phyloP scores from a whole-genome alignment of 495 filamentous ascomycete genomes.

The Aspergillus egyptiacus region DNA sequence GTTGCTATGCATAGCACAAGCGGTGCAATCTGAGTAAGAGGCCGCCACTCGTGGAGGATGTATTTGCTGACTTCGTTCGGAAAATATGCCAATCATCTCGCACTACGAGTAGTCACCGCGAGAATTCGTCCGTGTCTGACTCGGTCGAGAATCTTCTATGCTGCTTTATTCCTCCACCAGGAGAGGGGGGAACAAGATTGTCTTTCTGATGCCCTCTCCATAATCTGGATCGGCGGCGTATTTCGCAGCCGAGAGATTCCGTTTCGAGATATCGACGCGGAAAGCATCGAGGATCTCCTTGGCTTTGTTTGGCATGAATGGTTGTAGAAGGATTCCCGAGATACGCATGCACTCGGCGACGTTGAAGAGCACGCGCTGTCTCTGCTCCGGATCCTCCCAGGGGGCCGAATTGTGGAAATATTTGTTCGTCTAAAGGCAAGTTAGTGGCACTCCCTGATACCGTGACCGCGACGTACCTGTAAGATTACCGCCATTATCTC shows the following conservation, averaged over 20 bases:
- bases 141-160: background rate
- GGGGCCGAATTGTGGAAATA: constrained; percentile 57
- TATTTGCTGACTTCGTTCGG: background rate
- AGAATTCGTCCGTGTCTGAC: background rate
- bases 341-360: constrained; percentile 75
- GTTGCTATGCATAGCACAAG: background rate
- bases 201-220: constrained; percentile 50
- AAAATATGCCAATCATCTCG: background rate
- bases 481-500: constrained; percentile 58
- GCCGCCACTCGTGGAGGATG: background rate
- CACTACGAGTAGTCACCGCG: too few species aligned
- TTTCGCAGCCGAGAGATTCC: constrained; percentile 52
- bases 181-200: constrained; percentile 52
- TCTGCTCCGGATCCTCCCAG: constrained; percentile 46
- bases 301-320: constrained; percentile 82
- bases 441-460: background rate
- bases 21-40: background rate
- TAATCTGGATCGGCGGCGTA: constrained; percentile 60
- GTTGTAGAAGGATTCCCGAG: constrained; percentile 77
- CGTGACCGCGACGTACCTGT: constrained; percentile 31
- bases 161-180: constrained; percentile 38
- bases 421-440: constrained; percentile 55
- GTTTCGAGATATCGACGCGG: constrained; percentile 53
- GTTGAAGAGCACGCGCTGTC: constrained; percentile 57
- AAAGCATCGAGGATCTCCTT: constrained; percentile 68